These are phyloP conservation scores for Ophiocordyceps polyrhachis-furcata DNA, from an alignment of 2,329 filamentous ascomycete genomes.

Conservation along the genomic window DNA sequence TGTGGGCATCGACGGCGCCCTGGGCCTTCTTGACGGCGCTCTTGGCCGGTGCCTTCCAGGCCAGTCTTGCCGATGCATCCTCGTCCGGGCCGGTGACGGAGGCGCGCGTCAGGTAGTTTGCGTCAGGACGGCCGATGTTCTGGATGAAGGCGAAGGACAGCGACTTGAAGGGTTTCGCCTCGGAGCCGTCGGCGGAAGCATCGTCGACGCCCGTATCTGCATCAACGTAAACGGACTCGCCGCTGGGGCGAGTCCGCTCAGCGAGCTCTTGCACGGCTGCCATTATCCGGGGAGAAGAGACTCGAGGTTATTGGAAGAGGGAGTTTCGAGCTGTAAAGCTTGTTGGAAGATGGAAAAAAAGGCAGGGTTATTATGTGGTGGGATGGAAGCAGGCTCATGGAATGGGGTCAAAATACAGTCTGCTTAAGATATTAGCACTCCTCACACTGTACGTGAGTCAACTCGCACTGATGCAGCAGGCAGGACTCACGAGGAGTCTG, in stretches of 20 bases:
- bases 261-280: conserved; percentile 29
- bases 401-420: no score
- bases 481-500: no score
- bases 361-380: no score
- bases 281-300: conserved; percentile 11
- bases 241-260: conserved; percentile 14
- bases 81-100: conserved; percentile 44
- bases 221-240: conserved; percentile 47
- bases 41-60: conserved; percentile 71
- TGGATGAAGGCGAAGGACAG: conserved; percentile 61
- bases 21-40: conserved; percentile 72
- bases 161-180: conserved; percentile 63
- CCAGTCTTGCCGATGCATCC: conserved; percentile 42
- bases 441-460: no score
- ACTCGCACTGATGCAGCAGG: no score
- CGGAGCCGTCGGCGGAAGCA: conserved; percentile 44
- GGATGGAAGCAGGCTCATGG: no score
- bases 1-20: conserved; percentile 53
- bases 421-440: no score
- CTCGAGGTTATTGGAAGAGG: background rate
- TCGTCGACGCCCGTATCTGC: conserved; percentile 62
- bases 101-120: conserved; percentile 50
- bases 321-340: background rate
- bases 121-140: conserved; percentile 36
- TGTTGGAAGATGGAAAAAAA: background rate